Percentiles rank a stretch among this genome's conserved stretches.
phyloP scores from a whole-genome alignment of 495 filamentous ascomycete genomes.

The Arthonia radiata region DNA sequence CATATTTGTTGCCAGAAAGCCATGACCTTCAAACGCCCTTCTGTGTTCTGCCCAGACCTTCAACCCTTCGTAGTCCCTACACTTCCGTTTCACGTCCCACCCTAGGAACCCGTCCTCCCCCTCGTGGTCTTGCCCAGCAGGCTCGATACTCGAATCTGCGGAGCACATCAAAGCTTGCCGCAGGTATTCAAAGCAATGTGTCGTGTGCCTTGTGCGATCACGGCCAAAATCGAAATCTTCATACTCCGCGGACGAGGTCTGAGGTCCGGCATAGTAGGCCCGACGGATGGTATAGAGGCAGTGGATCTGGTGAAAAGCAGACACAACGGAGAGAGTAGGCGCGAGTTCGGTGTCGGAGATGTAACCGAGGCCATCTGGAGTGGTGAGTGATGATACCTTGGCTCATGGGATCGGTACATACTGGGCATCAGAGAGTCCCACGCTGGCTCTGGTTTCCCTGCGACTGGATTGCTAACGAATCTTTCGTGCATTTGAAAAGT shows the following conservation, averaged over 20 bases:
- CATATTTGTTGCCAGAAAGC: too few relatives aligned
- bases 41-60: slow-evolving; percentile 5
- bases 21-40: too few relatives aligned
- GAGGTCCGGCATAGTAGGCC: slow-evolving; percentile 7
- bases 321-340: slow-evolving; percentile 6
- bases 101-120: slow-evolving; percentile 5
- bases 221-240: slow-evolving; percentile 8
- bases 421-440: slow-evolving; percentile 10
- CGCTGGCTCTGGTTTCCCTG: slow-evolving; percentile 4
- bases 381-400: too few relatives aligned
- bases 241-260: slow-evolving; percentile 1
- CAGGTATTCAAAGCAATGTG: slow-evolving; percentile 9
- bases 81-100: slow-evolving; percentile 6
- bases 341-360: slow-evolving; percentile 3
- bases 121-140: slow-evolving; percentile 4
- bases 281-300: slow-evolving; percentile 8
- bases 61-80: slow-evolving; percentile 5
- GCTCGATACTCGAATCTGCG: slow-evolving; percentile 6
- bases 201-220: slow-evolving; percentile 3
- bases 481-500: too few relatives aligned
- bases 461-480: too few relatives aligned
- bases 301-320: slow-evolving; percentile 8
- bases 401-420: slow-evolving; percentile 1
- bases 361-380: slow-evolving; percentile 8
- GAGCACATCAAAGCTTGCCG: slow-evolving; percentile 6